Evolutionary conservation across 2,329 filamentous ascomycete genomes (phyloP), one percentile per base, ranked within the genome.

Genomic region (Chaetomiaceae sp.): DNA sequence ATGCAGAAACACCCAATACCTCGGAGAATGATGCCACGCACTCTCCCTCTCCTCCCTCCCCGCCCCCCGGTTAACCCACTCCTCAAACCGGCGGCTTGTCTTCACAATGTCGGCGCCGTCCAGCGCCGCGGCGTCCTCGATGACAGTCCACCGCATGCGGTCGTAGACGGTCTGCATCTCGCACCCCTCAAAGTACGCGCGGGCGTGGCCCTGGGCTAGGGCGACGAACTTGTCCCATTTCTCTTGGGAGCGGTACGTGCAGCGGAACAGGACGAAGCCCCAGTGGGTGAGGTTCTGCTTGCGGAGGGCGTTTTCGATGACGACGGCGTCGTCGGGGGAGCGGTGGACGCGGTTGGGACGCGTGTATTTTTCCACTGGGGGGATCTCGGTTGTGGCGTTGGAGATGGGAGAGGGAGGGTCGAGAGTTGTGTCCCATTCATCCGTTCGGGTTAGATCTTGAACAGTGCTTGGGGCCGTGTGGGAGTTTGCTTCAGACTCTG

Each of bases 161-260:
- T 14, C 34, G 43, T 51, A 46, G 35, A 45, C 17, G 7, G 34
- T 25, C 20, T 17, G n/a, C 48, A 46, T 33, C 19, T 34, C 25
- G 13, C 9, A 12, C 42, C 27, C 3, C 31, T 51, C 42, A 41
- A 51, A 46, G n/a, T 27, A 19, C 10, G 41, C 42, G 42, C 43
- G 37, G 14, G 42, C 42, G 16, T 46, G 19, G 20, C 20, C 5
- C 19, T 51, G 35, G 35, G n/a, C 48, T 5, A 45, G 48, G 35
- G 34, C 20, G 21, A 51, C 6, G 25, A 51, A 51, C 35, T 46
- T 51, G n/a, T 51, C 48, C 48, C 48, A 51, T 20, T 40, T 42
- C 39, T 41, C 27, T 20, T 51, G 48, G 5, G 48, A 51, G 34
- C 35, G 20, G 42, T 51, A 51, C 42, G 48, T 46, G 25, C 48